These are phyloP conservation scores for Dimocarpus longan DNA, from an alignment of 345 rosid species.

Conservation along the genomic window DNA sequence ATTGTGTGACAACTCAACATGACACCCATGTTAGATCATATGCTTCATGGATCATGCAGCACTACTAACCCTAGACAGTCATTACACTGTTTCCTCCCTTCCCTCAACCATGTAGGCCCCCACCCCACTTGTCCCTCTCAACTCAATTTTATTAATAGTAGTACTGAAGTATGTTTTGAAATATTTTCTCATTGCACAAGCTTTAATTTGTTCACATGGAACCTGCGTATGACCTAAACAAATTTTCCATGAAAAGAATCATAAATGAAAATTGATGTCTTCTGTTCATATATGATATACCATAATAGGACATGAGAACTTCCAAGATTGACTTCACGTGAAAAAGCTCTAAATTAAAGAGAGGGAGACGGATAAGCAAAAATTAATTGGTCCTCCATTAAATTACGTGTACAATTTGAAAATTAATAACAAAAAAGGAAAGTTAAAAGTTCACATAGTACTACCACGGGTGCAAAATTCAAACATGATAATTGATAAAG, in stretches of 20 bases:
- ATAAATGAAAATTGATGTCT: not conserved
- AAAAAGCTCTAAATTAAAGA: not conserved
- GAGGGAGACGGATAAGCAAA: not conserved
- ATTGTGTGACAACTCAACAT: conserved; percentile 11
- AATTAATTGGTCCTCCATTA: not conserved
- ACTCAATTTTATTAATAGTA: not conserved
- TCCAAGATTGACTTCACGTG: not conserved
- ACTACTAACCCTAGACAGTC: not conserved
- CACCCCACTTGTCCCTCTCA: not conserved
- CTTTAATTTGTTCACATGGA: not conserved
- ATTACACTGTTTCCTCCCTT: conserved; percentile 10
- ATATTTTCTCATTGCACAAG: not conserved
- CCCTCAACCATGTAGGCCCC: conserved; percentile 15
- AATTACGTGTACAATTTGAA: conserved; percentile 3
- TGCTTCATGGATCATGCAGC: conserved; percentile 29
- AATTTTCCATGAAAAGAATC: not conserved
- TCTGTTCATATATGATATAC: not conserved
- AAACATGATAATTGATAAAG: not conserved
- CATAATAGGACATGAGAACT: not conserved
- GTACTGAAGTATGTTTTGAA: not conserved
- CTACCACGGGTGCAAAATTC: not conserved
- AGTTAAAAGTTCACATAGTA: not conserved
- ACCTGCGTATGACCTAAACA: not conserved
- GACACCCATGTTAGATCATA: conserved; percentile 16
- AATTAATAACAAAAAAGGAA: not conserved